These are phyloP conservation scores for Yamadazyma sp. DNA, from an alignment of 1,139 yeast genomes.

Conservation along the genomic window DNA sequence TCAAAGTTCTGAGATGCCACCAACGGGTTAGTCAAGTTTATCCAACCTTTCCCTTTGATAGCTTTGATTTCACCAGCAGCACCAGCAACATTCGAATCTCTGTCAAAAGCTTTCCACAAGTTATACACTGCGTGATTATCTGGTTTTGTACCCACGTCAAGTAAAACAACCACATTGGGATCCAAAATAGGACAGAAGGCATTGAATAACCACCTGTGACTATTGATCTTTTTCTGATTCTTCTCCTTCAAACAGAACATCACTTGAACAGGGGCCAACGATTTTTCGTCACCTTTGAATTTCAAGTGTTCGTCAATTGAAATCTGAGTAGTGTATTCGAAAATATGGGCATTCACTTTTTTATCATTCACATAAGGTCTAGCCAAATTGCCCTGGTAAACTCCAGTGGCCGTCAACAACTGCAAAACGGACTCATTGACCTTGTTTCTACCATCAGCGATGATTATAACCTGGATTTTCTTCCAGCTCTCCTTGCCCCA, in stretches of 20 bases:
- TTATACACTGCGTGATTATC: conserved; percentile 82
- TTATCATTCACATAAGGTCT: conserved; percentile 88
- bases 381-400: conserved; percentile 95
- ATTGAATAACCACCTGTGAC: conserved; percentile 93
- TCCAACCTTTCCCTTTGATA: conserved; percentile 86
- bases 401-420: conserved; percentile 87
- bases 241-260: conserved; percentile 86
- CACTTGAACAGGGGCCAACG: conserved; percentile 89
- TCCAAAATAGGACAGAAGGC: conserved; percentile 88
- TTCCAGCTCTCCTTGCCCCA: conserved; percentile 99
- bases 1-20: conserved; percentile 97
- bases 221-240: conserved; percentile 86
- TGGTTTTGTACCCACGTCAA: conserved; percentile 94
- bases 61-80: conserved; percentile 97
- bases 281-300: conserved; percentile 75
- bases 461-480: conserved; percentile 84
- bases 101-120: conserved; percentile 94
- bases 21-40: conserved; percentile 78
- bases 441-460: conserved; percentile 91
- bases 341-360: conserved; percentile 87
- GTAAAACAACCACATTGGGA: conserved; percentile 80
- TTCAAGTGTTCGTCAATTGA: conserved; percentile 81
- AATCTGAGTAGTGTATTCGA: conserved; percentile 91
- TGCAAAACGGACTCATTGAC: conserved; percentile 81
- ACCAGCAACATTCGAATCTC: conserved; percentile 95